phyloP scores from a whole-genome alignment of 805 yeast species.

The Saccharomycopsis schoenii region DNA sequence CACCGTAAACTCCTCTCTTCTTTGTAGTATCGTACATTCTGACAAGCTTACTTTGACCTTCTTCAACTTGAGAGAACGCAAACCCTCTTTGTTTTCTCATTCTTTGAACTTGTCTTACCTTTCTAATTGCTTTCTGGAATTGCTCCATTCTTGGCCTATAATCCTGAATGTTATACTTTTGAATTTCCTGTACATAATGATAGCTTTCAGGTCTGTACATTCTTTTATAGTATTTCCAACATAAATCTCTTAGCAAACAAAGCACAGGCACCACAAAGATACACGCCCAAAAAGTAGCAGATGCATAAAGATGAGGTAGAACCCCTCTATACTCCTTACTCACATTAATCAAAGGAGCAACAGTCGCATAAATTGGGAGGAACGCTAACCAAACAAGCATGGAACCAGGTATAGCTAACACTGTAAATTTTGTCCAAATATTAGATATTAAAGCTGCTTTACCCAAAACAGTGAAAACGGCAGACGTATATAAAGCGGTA shows the following conservation, averaged over 20 bases:
- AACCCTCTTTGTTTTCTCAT: slow-evolving; percentile 98
- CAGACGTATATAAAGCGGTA: slow-evolving; percentile 76
- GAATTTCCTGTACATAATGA: slow-evolving; percentile 94
- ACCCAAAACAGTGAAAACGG: slow-evolving; percentile 82
- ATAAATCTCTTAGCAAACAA: slow-evolving; percentile 77
- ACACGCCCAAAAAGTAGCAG: slow-evolving; percentile 62
- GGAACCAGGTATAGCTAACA: slow-evolving; percentile 93
- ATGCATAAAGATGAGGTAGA: slow-evolving; percentile 62
- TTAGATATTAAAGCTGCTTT: slow-evolving; percentile 90
- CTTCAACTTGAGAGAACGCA: slow-evolving; percentile 95
- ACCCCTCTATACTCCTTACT: slow-evolving; percentile 83
- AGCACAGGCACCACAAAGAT: slow-evolving; percentile 60
- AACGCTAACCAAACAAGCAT: slow-evolving; percentile 72
- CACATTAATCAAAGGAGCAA: slow-evolving; percentile 77
- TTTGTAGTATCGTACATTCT: slow-evolving; percentile 94
- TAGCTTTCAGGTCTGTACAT: slow-evolving; percentile 86
- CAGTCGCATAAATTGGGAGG: slow-evolving; percentile 76
- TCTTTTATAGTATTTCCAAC: slow-evolving; percentile 92
- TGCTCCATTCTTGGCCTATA: slow-evolving; percentile 94
- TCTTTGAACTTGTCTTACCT: slow-evolving; percentile 95
- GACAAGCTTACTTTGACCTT: slow-evolving; percentile 83
- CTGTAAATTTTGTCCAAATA: slow-evolving; percentile 90
- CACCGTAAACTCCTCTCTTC: slow-evolving; percentile 67
- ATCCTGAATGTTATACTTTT: slow-evolving; percentile 87
- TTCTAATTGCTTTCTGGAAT: slow-evolving; percentile 93